Evolutionary conservation across 768 basidiomycete genomes (phyloP), one percentile per base, ranked within the genome.

Genomic region (Phylloporus arenicola): DNA sequence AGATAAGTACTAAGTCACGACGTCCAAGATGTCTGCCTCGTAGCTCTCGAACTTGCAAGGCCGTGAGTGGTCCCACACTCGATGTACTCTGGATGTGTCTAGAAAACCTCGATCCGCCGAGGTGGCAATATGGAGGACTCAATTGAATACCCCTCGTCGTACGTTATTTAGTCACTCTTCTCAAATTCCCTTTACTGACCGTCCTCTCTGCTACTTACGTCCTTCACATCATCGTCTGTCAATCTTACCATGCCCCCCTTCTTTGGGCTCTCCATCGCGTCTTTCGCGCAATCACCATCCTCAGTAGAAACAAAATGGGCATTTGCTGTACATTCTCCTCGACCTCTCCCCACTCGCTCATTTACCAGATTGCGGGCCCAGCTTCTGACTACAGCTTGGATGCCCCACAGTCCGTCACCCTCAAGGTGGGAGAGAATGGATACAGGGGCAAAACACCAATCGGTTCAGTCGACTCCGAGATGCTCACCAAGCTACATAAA

Each of bases 361-460:
- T 68, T 13, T 68, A 68, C 50, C 66, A 69, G 45, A 63, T 68
- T 48, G 20, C 51, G 13, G 68, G 68, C 27, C 57, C 63, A 0
- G 13, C 48, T 22, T 16, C 57, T 37, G 61, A 68, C 57, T 69
- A 64, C 43, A 51, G 55, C 29, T 54, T 68, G 3, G 68, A 69
- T 14, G 65, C 56, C 2, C 66, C 66, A 2, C 65, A 68, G 50
- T 68, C 66, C 1, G 65, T 69, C 52, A 65, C 68, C 0, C 57
- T 68, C 6, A 65, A 61, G 42, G 57, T 47, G 37, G 67, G 67
- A 31, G 64, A 67, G 42, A 62, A 57, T 30, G 63, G 56, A 17
- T 67, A 67, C 34, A 4, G 43, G 49, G 48, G 56, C 40, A 69
- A 54, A 44, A 14, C 24, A 34, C 45, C 61, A 3, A 54, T 68